Evolutionary conservation across 176 grass and related monocot species (phyloP).

Genomic region (Puya raimondii): DNA sequence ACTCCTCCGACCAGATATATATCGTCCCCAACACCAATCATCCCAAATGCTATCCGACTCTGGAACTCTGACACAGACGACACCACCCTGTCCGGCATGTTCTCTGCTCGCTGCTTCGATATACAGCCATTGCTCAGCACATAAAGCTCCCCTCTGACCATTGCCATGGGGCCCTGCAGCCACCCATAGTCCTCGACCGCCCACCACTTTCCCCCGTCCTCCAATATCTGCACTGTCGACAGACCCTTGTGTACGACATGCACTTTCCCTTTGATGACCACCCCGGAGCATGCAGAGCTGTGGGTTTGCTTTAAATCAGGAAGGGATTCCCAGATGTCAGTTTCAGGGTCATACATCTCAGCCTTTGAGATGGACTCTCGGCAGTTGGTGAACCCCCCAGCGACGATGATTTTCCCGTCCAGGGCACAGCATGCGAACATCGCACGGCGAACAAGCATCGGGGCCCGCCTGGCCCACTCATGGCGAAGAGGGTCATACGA

Average conservation of each 20-base stretch:
- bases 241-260: constrained; percentile 91
- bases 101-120: constrained; percentile 64
- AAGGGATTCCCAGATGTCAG: constrained; percentile 68
- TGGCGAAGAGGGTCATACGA: constrained; percentile 65
- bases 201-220: constrained; percentile 57
- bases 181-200: constrained; percentile 74
- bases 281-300: constrained; percentile 83
- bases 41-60: constrained; percentile 85
- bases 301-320: constrained; percentile 72
- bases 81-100: constrained; percentile 70
- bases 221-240: constrained; percentile 79
- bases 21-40: constrained; percentile 64
- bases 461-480: constrained; percentile 47
- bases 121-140: constrained; percentile 93
- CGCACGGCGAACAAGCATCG: constrained; percentile 73
- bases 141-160: constrained; percentile 67
- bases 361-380: constrained; percentile 71
- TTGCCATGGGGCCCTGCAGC: constrained; percentile 88
- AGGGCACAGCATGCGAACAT: constrained; percentile 96
- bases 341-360: constrained; percentile 81
- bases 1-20: constrained; percentile 90
- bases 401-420: constrained; percentile 83
- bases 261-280: constrained; percentile 77
- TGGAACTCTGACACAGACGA: constrained; percentile 81
- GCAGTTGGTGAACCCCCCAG: constrained; percentile 89